A percentile compares a stretch with the other conserved stretches of the same genome.
These are phyloP conservation scores for Lichtheimia ramosa DNA, from an alignment of 371 early-diverging fungal species.

Conservation along the genomic window DNA sequence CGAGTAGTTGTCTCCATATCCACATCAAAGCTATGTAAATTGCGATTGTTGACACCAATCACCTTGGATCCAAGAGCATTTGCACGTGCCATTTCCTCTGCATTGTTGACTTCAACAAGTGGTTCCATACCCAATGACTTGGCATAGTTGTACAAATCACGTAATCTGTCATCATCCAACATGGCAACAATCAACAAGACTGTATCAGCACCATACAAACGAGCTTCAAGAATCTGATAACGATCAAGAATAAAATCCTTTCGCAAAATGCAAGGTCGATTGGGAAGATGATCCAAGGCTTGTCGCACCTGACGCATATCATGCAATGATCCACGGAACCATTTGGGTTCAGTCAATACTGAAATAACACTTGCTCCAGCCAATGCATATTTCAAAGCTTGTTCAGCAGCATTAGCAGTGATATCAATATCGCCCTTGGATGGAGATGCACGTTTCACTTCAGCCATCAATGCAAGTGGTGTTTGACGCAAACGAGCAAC, in stretches of 20 bases:
- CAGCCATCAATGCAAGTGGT: conserved; percentile 82
- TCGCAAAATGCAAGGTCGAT: conserved; percentile 90
- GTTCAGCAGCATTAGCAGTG: conserved; percentile 80
- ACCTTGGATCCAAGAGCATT: conserved; percentile 80
- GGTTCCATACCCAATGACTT: conserved; percentile 92
- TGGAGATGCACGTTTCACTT: conserved; percentile 97
- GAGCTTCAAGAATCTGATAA: conserved; percentile 94
- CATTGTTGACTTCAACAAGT: conserved; percentile 95
- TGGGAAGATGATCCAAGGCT: conserved; percentile 61
- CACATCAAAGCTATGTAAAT: conserved; percentile 93
- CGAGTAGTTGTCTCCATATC: conserved; percentile 84
- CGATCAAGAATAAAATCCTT: conserved; percentile 96
- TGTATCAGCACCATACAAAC: conserved; percentile 91
- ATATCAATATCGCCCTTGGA: conserved; percentile 91
- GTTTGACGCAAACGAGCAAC: conserved; percentile 62
- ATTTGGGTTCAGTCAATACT: conserved; percentile 95
- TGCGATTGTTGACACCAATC: conserved; percentile 97
- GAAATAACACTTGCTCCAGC: conserved; percentile 93
- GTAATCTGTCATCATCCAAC: conserved; percentile 68
- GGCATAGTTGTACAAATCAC: conserved; percentile 69
- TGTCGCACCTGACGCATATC: conserved; percentile 86
- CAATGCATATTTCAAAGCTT: conserved; percentile 81
- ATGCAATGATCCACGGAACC: conserved; percentile 93
- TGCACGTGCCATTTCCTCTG: conserved; percentile 86
- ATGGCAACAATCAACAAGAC: conserved; percentile 96